Base-by-base conservation (phyloP, 495 filamentous ascomycete species). In the Aspergillus heteromorphus region DNA sequence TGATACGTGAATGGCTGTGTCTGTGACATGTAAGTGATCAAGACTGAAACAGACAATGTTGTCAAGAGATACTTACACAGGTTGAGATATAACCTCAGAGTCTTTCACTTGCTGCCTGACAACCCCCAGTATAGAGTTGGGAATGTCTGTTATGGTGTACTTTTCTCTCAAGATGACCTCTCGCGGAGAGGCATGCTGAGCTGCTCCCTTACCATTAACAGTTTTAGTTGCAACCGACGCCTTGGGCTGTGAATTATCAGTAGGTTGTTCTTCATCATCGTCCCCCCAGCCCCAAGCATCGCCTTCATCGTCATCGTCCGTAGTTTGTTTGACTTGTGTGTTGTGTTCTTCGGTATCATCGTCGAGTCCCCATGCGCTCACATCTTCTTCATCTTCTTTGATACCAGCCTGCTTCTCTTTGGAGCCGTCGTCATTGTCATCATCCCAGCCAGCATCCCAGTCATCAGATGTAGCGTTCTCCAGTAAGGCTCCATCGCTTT, bases 121-220 rank as follows among this genome's bases (percentile, higher is more conserved):
- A 56, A 93, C 79, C 17, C 79, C 74, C 18, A 96, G 70, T 11
- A 97, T 79, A 2, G 82, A 78, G 45, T 88, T 83, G 1, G 93
- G 93, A 56, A 96, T 83, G 23, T 87, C 84, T 8, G 92, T 96
- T 23, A 93, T 84, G 50, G 84, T 91, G 69, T 96, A 97, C 2
- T 76, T 85, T 69, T 98, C 93, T 59, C 78, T 89, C 48, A 98
- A 70, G 0, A 87, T 92, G 50, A 97, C 67, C 57, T 88, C 82
- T 56, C 74, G 73, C n/a, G 74, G 63, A 41, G 64, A 54, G 11
- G 57, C 42, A n/a, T 63, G 47, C 3, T 61, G 55, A 1, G 58
- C 27, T 36, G 47, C 23, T 14, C 43, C 38, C 18, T 56, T 58
- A 10, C 51, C 63, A 23, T 58, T 61, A 9, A 54, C 51, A 20